Evolutionary conservation across 2,329 filamentous ascomycete species (phyloP), one percentile per base, ranked within the genome.

Genomic region (Penicillium nordicum): DNA sequence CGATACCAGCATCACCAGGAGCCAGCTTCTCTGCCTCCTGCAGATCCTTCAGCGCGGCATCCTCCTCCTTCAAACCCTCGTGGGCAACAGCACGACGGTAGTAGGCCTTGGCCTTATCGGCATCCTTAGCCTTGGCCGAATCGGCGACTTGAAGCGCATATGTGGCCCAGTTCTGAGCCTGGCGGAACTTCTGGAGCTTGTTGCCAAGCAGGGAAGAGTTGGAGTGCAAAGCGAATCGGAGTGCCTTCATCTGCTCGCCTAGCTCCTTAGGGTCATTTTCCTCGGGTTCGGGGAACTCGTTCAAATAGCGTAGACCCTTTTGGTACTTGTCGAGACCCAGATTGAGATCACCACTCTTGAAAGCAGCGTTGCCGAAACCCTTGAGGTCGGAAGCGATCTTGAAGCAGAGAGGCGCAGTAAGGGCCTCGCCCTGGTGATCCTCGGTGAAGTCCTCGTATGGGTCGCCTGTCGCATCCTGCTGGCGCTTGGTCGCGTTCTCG

Each of bases 401-500:
- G 72, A 90, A 82, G 60, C 92, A 84, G 59, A 88, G 82, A 18
- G 80, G 72, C 14, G 88, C 88, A 48, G 85, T 83, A 60, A 92
- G 82, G 52, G 86, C 80, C 53, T 84, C 77, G 46, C 82, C 79
- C 60, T 80, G 60, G 77, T 74, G 85, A 77, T 99, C 94, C 72
- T 97, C 92, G 34, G 94, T 94, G 77, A 89, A 97, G 73, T 97
- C 94, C 78, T 97, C 93, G 77, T 95, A 97, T 6, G 86, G 83
- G 78, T 99, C 94, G 61, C 94, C 94, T 14, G 89, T 90, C 51
- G 84, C 80, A 72, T 97, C 93, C 55, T 90, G 82, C 36, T 80
- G 76, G 76, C 89, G 90, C 67, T 85, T 82, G 51, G 84, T 84
- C 62, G 85, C 85, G 54, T 84, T 78, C 23, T 85, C 80, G 63